phyloP scores from a whole-genome alignment of 2,329 filamentous ascomycete genomes.

The Colletotrichum tropicicola region DNA sequence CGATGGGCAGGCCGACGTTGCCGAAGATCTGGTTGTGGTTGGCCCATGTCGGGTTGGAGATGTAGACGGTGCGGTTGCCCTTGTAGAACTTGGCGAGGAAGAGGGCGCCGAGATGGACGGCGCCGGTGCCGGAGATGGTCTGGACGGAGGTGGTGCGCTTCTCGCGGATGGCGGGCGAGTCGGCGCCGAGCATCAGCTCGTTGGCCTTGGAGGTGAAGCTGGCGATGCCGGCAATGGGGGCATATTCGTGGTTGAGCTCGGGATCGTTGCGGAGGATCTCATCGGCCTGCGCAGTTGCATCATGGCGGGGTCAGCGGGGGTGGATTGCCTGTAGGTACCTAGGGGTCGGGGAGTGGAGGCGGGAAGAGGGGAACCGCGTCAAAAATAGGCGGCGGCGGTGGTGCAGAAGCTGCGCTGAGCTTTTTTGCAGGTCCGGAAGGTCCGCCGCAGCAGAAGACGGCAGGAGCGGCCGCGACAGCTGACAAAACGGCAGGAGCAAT shows the following conservation, averaged over 20 bases:
- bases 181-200: slow-evolving; percentile 84
- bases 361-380: slow-evolving; percentile 8
- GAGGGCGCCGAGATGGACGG: slow-evolving; percentile 89
- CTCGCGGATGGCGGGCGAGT: slow-evolving; percentile 84
- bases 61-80: slow-evolving; percentile 79
- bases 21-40: slow-evolving; percentile 99
- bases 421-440: slow-evolving; percentile 2
- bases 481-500: not conserved
- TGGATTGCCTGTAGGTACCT: too few species aligned
- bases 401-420: not conserved
- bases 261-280: slow-evolving; percentile 89
- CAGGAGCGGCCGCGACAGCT: not conserved
- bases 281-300: slow-evolving; percentile 74
- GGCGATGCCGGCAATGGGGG: slow-evolving; percentile 89
- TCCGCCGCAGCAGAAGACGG: not conserved
- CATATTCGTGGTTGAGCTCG: slow-evolving; percentile 96
- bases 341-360: slow-evolving; percentile 1
- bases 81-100: slow-evolving; percentile 95
- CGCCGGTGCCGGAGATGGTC: slow-evolving; percentile 97
- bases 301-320: slow-evolving; percentile 30
- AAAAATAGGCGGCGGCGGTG: not conserved
- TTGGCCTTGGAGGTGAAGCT: slow-evolving; percentile 90
- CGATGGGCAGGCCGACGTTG: slow-evolving; percentile 83
- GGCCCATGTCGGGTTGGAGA: slow-evolving; percentile 96
- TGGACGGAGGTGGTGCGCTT: slow-evolving; percentile 85